Evolutionary conservation across 768 basidiomycete species (phyloP).

Genomic region (Phlegmacium glaucopus): DNA sequence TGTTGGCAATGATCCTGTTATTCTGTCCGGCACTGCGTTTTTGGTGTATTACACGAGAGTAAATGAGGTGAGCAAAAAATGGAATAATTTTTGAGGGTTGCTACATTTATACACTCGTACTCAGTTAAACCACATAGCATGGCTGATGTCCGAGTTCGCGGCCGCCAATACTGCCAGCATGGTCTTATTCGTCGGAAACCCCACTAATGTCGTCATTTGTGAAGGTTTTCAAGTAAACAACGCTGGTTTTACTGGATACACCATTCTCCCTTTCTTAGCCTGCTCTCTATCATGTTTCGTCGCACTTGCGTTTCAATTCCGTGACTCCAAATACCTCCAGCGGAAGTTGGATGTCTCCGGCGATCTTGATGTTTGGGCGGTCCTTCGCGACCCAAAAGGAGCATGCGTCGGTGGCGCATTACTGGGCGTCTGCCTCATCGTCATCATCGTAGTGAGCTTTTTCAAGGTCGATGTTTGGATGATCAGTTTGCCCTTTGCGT

Average conservation of each 20-base stretch:
- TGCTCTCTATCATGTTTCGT: conserved; percentile 57
- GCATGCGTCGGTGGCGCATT: conserved; percentile 72
- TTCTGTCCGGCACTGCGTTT: conserved; percentile 82
- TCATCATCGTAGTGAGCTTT: conserved; percentile 75
- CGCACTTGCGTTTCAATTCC: conserved; percentile 59
- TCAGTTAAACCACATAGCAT: conserved; percentile 42
- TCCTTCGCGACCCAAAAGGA: conserved; percentile 69
- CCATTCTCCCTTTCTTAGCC: conserved; percentile 76
- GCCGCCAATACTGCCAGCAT: conserved; percentile 75
- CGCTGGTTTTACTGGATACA: conserved; percentile 76
- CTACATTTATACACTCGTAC: background rate
- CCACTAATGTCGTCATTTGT: conserved; percentile 84
- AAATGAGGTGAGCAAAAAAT: conserved; percentile 30
- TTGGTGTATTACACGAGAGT: conserved; percentile 77
- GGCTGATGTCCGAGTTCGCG: conserved; percentile 64
- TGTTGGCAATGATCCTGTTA: conserved; percentile 91
- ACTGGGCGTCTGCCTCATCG: conserved; percentile 60
- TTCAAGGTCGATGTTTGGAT: conserved; percentile 78
- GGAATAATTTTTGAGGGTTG: too few relatives aligned
- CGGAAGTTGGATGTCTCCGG: conserved; percentile 33
- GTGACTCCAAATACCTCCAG: conserved; percentile 50
- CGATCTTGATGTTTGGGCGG: conserved; percentile 49
- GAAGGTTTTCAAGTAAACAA: conserved; percentile 82
- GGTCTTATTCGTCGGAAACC: conserved; percentile 78
- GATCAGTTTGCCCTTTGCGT: conserved; percentile 80